These are phyloP conservation scores for Suillus tomentosus DNA, from an alignment of 768 basidiomycete species.

Conservation along the genomic window DNA sequence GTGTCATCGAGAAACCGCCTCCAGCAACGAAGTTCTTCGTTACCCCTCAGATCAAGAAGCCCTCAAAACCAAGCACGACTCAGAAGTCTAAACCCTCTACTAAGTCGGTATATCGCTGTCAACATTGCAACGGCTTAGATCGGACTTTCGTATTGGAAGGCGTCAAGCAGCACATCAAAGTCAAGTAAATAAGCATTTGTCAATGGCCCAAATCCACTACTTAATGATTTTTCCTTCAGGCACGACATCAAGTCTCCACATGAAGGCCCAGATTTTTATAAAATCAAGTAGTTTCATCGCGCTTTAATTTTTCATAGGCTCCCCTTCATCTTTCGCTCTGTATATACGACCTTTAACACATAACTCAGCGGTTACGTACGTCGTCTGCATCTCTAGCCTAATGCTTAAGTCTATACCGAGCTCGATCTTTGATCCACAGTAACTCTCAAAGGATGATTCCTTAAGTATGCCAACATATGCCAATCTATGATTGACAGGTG, in stretches of 20 bases:
- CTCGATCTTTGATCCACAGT: background rate
- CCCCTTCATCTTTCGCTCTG: background rate
- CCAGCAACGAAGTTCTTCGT: background rate
- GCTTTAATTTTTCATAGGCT: background rate
- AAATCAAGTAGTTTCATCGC: background rate
- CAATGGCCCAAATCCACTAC: background rate
- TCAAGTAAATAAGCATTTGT: background rate
- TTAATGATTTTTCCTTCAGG: background rate
- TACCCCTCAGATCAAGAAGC: background rate
- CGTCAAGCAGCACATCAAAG: background rate
- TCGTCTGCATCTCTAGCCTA: background rate
- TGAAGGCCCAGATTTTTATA: background rate
- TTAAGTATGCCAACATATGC: slow-evolving; percentile 24
- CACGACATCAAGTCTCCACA: background rate
- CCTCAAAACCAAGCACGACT: background rate
- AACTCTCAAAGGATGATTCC: slow-evolving; percentile 22
- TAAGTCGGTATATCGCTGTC: background rate
- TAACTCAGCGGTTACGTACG: background rate
- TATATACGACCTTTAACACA: background rate
- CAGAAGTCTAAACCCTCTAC: background rate
- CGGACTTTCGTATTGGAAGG: background rate
- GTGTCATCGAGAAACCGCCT: background rate
- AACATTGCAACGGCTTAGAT: background rate
- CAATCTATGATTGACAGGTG: background rate
- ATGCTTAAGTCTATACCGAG: background rate